phyloP scores from a whole-genome alignment of 2,329 filamentous ascomycete species.

The Penicillium vulpinum region DNA sequence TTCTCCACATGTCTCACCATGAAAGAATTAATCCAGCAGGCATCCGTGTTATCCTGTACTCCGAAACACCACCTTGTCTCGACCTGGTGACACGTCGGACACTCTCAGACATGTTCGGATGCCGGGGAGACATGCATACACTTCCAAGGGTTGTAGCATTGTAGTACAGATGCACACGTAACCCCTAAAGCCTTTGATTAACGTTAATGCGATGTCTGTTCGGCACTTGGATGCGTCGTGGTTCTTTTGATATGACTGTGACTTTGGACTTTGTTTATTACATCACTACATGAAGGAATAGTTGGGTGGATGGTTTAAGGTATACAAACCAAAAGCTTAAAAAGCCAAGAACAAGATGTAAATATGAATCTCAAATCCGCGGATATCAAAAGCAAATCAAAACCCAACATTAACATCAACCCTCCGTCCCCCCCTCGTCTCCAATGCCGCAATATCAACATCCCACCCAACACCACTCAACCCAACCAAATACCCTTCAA shows the following conservation, averaged over 20 bases:
- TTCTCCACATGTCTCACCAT: not conserved
- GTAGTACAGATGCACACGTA: constrained; percentile 7
- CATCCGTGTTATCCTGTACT: not conserved
- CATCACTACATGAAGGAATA: not conserved
- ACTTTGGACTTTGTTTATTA: not conserved
- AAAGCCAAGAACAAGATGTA: no score
- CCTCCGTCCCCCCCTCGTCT: constrained; percentile 59
- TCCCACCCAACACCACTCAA: constrained; percentile 64
- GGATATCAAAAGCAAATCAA: not conserved
- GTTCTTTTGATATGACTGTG: not conserved
- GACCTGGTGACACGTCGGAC: not conserved
- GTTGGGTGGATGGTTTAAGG: no score
- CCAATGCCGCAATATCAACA: constrained; percentile 61
- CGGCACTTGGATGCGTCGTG: not conserved
- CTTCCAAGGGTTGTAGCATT: not conserved
- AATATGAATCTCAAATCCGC: no score
- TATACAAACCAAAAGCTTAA: not conserved
- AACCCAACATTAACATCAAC: constrained; percentile 18
- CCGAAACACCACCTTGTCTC: no score
- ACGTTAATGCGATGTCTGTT: not conserved
- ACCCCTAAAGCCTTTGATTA: not conserved
- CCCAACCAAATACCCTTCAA: constrained; percentile 47
- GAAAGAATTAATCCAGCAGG: no score
- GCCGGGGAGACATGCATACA: not conserved
- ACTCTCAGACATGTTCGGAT: no score